Evolutionary conservation across 371 early-diverging fungal genomes (phyloP), one percentile per base, ranked within the genome.

Genomic region (Apophysomyces ossiformis): DNA sequence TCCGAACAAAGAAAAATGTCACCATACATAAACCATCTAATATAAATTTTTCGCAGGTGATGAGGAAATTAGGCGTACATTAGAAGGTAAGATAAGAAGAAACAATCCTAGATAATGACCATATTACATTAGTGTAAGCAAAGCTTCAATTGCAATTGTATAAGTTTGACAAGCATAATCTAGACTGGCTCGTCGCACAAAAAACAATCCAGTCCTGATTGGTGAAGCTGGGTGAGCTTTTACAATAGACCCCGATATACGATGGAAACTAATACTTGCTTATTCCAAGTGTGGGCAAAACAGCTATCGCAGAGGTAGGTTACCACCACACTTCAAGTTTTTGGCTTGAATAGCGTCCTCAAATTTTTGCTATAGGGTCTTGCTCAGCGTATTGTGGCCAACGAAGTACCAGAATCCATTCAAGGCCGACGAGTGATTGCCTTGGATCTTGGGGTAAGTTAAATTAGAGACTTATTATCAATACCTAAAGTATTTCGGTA

Each of bases 181-280:
- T 68, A 79, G 79, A 7, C 66, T 89, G 67, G 82, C 92, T 9
- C 89, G 94, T 45, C 82, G 92, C 81, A 95, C 92, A 26, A 98
- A 98, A 67, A 94, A 94, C 73, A 96, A 95, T 71, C 95, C 96
- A 12, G 92, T 96, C 15, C 77, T 96, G 57, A 93, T 96, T 37
- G 97, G 95, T 61, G 89, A 91, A 66, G 87, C 90, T 41, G 89
- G 85, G 84, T 78, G 81, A 77, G 71, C 36, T 18, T 32, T 37
- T 47, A 6, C 11, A 11, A 16, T 2, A 21, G n/a, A 9, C 0
- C 21, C 9, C 4, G 54, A 21, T 18, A 16, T 21, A 21, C 5
- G 1, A 50, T 21, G 11, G 21, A 4, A 32, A 18, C 35, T 16
- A 50, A 26, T 44, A 57, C 7, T 39, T 12, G 15, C 21, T 61